Conservation (phyloP, 768 basidiomycete species). For the Lanmaoa rubissima region DNA sequence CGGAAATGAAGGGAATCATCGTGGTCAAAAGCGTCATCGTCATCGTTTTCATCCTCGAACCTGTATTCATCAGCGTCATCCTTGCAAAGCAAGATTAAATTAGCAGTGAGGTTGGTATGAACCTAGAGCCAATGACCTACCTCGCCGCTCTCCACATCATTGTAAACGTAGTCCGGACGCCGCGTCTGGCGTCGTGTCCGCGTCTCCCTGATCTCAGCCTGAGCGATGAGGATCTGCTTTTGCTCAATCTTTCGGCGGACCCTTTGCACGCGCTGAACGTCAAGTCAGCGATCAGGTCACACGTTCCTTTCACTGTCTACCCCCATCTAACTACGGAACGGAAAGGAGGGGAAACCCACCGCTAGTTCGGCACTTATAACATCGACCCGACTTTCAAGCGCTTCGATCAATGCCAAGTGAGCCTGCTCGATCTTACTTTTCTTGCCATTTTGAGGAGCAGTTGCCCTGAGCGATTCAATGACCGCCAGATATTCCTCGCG, state of each 20-base stretch:
- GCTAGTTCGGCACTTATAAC: constrained; percentile 65
- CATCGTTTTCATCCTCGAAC: constrained; percentile 63
- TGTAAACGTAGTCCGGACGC: constrained; percentile 81
- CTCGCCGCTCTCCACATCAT: constrained; percentile 66
- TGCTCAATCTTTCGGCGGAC: constrained; percentile 70
- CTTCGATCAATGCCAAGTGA: constrained; percentile 60
- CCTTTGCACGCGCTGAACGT: constrained; percentile 64
- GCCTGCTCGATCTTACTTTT: constrained; percentile 58
- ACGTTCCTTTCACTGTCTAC: constrained; percentile 11
- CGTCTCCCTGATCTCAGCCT: constrained; percentile 77
- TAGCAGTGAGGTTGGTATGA: constrained; percentile 23
- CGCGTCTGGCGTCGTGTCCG: constrained; percentile 71
- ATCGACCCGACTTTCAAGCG: constrained; percentile 63
- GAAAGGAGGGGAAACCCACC: constrained; percentile 48
- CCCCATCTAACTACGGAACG: constrained; percentile 6
- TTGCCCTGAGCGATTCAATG: constrained; percentile 58
- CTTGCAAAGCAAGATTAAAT: constrained; percentile 27
- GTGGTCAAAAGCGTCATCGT: constrained; percentile 52
- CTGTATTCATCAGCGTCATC: constrained; percentile 69
- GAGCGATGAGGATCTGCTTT: constrained; percentile 59
- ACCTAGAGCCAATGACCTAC: constrained; percentile 17
- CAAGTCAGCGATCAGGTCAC: constrained; percentile 23
- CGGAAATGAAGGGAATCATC: constrained; percentile 39
- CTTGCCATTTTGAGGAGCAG: constrained; percentile 45
- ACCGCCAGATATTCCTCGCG: constrained; percentile 68